phyloP scores from a whole-genome alignment of 2,329 filamentous ascomycete species.

The Davidsoniella neocaledoniae region DNA sequence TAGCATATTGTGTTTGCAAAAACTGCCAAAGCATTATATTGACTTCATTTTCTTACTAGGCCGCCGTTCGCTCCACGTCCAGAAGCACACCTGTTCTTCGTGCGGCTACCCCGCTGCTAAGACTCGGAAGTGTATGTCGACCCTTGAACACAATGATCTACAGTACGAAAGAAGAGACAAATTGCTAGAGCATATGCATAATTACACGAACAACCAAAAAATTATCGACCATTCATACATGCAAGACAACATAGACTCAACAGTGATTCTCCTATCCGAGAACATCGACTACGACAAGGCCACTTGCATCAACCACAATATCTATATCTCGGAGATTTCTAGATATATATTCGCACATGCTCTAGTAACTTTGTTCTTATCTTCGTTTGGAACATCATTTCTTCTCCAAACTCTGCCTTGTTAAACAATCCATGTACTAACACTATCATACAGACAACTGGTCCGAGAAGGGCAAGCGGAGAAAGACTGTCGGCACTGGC shows the following conservation, averaged over 20 bases:
- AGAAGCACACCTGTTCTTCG: constrained; percentile 92
- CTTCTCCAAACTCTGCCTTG: not conserved
- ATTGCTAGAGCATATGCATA: constrained; percentile 1
- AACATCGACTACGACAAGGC: not conserved
- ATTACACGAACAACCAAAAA: not conserved
- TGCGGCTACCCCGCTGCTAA: constrained; percentile 98
- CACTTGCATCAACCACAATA: not conserved
- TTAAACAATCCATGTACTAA: constrained; percentile 5
- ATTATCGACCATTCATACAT: not conserved
- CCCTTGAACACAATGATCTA: not conserved
- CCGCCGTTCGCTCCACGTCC: constrained; percentile 94
- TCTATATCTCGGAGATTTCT: not conserved
- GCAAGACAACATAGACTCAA: not conserved
- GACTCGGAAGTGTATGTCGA: constrained; percentile 88
- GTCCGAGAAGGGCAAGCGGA: constrained; percentile 99
- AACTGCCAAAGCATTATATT: not conserved
- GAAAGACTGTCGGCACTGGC: constrained; percentile 97
- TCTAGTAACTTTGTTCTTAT: not conserved
- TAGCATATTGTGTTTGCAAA: too few relatives aligned
- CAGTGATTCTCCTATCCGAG: not conserved
- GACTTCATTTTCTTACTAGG: constrained; percentile 33
- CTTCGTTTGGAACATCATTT: too few relatives aligned
- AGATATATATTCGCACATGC: not conserved
- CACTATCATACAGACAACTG: constrained; percentile 62
- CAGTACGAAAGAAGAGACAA: not conserved